Conservation (phyloP, 768 basidiomycete species). For the Suillus paluster region DNA sequence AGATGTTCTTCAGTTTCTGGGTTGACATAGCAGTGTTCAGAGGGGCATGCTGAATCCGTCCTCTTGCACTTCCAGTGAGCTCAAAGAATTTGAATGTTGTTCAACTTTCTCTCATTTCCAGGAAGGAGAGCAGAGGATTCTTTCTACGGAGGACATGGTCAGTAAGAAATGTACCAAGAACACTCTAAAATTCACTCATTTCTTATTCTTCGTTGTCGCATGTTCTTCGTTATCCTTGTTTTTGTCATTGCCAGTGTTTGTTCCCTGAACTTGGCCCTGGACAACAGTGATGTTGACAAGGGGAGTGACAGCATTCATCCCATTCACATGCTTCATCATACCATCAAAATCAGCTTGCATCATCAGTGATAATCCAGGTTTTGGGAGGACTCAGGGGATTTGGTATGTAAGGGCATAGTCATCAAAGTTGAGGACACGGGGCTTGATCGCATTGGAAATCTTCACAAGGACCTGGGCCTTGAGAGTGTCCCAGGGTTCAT, state of each 20-base stretch:
- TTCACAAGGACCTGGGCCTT: conserved; percentile 10
- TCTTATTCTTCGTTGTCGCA: background rate
- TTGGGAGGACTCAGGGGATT: background rate
- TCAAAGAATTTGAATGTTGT: background rate
- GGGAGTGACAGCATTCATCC: background rate
- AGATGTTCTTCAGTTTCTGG: too few species aligned
- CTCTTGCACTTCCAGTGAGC: background rate
- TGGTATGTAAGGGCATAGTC: conserved; percentile 4
- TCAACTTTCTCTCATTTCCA: background rate
- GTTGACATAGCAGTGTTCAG: too few species aligned
- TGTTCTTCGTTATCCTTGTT: background rate
- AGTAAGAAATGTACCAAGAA: background rate
- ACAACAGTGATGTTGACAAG: background rate
- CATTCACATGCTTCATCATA: background rate
- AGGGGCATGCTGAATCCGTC: background rate
- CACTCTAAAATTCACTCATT: background rate
- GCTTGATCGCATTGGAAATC: background rate
- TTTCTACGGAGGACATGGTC: background rate
- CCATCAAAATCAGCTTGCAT: background rate
- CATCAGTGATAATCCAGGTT: background rate
- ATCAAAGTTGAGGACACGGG: background rate
- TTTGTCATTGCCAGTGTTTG: background rate
- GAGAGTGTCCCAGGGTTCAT: conserved; percentile 9
- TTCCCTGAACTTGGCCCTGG: background rate
- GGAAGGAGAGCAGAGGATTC: background rate